Evolutionary conservation across 179 eudicot species (phyloP), one percentile per base, ranked within the genome.

Genomic region (Heliamphora pulchella): DNA sequence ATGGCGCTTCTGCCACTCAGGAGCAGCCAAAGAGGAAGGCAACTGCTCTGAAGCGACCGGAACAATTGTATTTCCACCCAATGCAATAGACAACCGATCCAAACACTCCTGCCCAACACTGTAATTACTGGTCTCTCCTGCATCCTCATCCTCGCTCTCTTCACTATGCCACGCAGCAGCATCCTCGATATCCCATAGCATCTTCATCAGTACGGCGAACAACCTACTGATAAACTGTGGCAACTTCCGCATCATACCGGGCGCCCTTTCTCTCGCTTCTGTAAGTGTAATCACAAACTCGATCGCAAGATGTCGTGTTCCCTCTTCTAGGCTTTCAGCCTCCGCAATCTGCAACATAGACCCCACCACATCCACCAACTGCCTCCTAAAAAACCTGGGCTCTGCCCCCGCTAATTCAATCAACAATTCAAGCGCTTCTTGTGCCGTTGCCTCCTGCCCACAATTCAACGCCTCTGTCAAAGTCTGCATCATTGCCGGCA

Each of bases 201-300:
- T 91, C 87, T 90, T 89, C 95, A 95, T 89, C 77, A 95, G 80
- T 10, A 90, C 90, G 1, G 87, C 90, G 80, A 95, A 93, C 71
- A 95, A 63, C 83, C 94, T 90, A 78, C 89, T 88, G 39, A 93
- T 91, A 71, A 95, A 95, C 81, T 95, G 98, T 0, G 98, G 98
- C 84, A 95, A 76, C 88, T 95, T 93, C 87, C 98, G 86, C 97
- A 95, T 95, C 98, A 93, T 95, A 13, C 98, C 98, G 1, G 98
- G 98, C 0, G 98, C 98, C 31, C 95, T 84, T 81, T 95, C 97
- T 76, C 98, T 88, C 0, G 98, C 98, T 85, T 95, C 98, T 0
- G 98, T 94, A 5, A 95, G 87, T 1, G 98, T 93, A 63, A 93
- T 90, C 11, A 95, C 97, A 63, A 95, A 95, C 80, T 95, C 98